Evolutionary conservation across 176 grass and related monocot genomes (phyloP), one percentile per base, ranked within the genome.

Genomic region (Chloris gayana): DNA sequence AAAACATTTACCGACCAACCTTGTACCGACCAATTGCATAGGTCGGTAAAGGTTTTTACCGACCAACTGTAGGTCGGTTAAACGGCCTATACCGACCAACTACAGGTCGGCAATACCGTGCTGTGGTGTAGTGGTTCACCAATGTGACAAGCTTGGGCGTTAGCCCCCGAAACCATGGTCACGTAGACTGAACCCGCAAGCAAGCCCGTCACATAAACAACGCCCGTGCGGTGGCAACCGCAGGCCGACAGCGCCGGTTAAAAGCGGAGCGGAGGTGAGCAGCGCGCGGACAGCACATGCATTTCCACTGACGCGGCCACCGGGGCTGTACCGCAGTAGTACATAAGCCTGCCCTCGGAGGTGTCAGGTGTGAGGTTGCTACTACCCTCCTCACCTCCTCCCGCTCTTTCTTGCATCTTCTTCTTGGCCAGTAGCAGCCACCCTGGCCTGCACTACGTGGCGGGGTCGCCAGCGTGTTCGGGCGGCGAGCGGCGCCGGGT

Each of bases 401-500:
- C n/a, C n/a, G n/a, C n/a, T 62, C 76, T n/a, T 39, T 39, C 67
- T 64, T 49, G 14, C 78, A 7, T 14, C 33, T 21, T 75, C 69
- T 65, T 54, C 30, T 31, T 76, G 47, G 14, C 51, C 46, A 32
- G 56, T 51, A 70, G 38, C 25, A 25, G 24, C 21, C 46, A 95
- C 73, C 88, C 95, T 13, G 90, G 92, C 6, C 88, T 99, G 58
- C 11, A 4, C 0, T 90, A 93, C 53, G 92, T 95, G 14, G 86
- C 90, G 0, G 29, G 38, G 7, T 91, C 96, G 12, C 71, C 2
- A 79, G 75, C 58, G 87, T 99, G 42, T n/a, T 95, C 96, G 4
- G 96, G 92, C 13, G 90, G 96, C 49, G 90, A 99, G 88, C 85
- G 88, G 51, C 42, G 92, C 32, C 32, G 96, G 18, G 96, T 99